Evolutionary conservation across 1,284 basidiomycete genomes (phyloP), one percentile per base, ranked within the genome.

Genomic region (Athelia sp.): DNA sequence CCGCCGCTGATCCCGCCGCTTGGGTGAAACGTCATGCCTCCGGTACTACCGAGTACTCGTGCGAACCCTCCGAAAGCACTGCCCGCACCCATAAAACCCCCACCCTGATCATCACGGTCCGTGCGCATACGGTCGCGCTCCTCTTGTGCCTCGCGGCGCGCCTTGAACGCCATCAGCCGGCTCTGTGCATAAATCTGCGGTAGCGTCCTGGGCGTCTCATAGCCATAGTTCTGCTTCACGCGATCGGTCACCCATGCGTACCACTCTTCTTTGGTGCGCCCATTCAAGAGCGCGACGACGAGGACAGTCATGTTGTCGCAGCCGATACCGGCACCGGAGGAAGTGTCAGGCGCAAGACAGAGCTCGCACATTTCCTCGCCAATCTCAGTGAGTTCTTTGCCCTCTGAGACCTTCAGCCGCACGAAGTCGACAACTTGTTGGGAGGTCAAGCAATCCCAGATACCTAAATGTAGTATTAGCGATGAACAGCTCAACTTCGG

Each of bases 281-380:
- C 95, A 55, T 90, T 79, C 26, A 97, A 78, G 45, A 99, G 66
- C 3, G 93, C 97, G 45, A 99, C 82, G 51, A 99, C 81, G 57
- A 98, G 81, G 49, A 97, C 77, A 0, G 97, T 99, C 97, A 99
- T 99, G 74, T 99, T 99, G 73, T 99, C 97, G 65, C 95, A 98
- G 19, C 97, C 97, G 54, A 98, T 91, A 15, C 97, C 96, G 40
- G 81, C 81, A 42, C 92, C 93, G 36, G 90, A 90, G 43, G 90
- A 89, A 2, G 92, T 90, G 65, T 98, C 93, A 1, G 95, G 94
- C 11, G 97, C 95, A 43, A 98, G 78, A 65, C 97, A 99, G 56
- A 89, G 86, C 56, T 94, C 90, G 71, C 97, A 97, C 59, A 98
- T 83, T 59, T 86, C 81, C 66, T 98, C 93, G 61, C 87, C 85